Percentiles rank a stretch among this genome's conserved stretches.
These are phyloP conservation scores for Trichoderma arundinaceum DNA, from an alignment of 2,329 filamentous ascomycete genomes.

Conservation along the genomic window DNA sequence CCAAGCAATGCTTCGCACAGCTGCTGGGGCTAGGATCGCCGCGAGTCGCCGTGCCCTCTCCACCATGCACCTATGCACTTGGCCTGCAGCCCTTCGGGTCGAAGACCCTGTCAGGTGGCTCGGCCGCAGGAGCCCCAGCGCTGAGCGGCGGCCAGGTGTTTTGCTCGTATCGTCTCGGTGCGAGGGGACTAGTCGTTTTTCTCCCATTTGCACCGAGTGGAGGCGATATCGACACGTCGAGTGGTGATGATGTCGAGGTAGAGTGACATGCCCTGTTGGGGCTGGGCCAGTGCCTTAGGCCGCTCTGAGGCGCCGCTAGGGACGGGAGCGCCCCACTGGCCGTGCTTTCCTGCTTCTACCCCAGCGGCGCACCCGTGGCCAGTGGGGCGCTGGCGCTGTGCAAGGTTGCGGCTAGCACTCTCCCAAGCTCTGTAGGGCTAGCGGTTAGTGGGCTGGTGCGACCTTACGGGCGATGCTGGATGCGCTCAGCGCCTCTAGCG, in stretches of 20 bases:
- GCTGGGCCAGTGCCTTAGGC: conserved; percentile 21
- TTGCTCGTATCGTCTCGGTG: conserved; percentile 15
- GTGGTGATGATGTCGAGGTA: conserved; percentile 33
- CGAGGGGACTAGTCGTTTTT: conserved; percentile 7
- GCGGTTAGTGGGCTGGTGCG: conserved; percentile 8
- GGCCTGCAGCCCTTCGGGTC: conserved; percentile 25
- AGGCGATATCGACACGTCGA: conserved; percentile 17
- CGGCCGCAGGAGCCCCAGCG: conserved; percentile 29
- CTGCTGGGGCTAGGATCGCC: conserved; percentile 6
- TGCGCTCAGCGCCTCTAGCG: conserved; percentile 19
- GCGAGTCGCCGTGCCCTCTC: conserved; percentile 14
- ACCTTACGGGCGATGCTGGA: conserved; percentile 2
- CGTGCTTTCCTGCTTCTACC: conserved; percentile 16
- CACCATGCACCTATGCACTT: conserved; percentile 11
- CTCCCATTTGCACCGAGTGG: conserved; percentile 12
- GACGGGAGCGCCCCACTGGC: conserved; percentile 28
- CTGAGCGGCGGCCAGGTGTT: conserved; percentile 25
- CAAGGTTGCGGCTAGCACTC: not conserved
- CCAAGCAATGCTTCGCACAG: not conserved
- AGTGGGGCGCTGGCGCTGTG: conserved; percentile 12
- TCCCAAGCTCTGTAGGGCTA: conserved; percentile 20
- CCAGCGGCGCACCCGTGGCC: conserved; percentile 21
- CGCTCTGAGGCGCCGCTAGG: conserved; percentile 30
- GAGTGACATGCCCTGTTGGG: conserved; percentile 32
- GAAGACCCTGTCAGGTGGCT: conserved; percentile 26